These are phyloP conservation scores for Crucihimalaya himalaica DNA, from an alignment of 345 rosid genomes.

Conservation along the genomic window DNA sequence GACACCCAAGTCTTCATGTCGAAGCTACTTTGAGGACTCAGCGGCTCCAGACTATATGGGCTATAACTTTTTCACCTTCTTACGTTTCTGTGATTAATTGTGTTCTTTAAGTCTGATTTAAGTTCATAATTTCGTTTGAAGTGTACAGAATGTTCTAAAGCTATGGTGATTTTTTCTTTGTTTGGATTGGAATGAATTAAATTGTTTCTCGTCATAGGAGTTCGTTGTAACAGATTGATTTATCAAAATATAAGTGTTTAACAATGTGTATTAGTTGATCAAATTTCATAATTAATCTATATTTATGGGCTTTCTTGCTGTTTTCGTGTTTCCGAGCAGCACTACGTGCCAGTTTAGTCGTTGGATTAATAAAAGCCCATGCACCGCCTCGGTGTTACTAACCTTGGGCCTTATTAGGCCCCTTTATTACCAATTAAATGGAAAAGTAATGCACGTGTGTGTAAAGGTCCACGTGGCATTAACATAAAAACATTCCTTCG, in stretches of 20 bases:
- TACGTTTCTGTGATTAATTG: conserved; percentile 35
- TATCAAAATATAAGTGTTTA: not conserved
- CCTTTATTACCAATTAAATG: not conserved
- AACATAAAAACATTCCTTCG: not conserved
- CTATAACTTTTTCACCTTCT: conserved; percentile 16
- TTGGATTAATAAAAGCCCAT: not conserved
- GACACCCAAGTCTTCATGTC: not conserved
- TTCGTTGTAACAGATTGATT: conserved; percentile 27
- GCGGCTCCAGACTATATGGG: conserved; percentile 6
- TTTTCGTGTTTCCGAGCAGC: conserved; percentile 5
- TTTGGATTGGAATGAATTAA: conserved; percentile 17
- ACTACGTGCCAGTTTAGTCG: conserved; percentile 17
- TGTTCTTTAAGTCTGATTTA: conserved; percentile 24
- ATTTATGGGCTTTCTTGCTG: not conserved
- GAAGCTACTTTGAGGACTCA: not conserved
- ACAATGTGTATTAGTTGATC: not conserved
- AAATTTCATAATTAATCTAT: not conserved
- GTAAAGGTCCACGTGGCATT: conserved; percentile 21
- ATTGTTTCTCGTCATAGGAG: conserved; percentile 15
- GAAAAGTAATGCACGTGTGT: conserved; percentile 10
- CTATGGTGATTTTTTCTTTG: conserved; percentile 12
- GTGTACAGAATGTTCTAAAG: conserved; percentile 22
- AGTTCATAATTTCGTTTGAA: conserved; percentile 27
- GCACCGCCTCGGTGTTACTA: not conserved
- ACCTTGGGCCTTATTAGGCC: not conserved